Conservation (phyloP, 1,139 yeast genomes). For the Blastobotrys capitulatus region DNA sequence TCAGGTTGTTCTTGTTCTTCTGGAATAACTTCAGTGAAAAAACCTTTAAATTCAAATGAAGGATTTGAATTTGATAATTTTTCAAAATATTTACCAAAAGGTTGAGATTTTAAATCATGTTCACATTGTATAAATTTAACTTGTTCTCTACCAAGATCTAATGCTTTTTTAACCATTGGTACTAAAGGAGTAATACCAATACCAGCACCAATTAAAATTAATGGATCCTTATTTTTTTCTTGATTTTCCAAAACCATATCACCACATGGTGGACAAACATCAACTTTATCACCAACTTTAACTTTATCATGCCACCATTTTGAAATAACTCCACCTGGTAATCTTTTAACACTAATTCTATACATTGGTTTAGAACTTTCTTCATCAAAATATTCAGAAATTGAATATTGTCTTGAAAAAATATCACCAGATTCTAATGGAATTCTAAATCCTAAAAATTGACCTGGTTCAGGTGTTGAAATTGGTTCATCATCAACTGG, state of each 20-base stretch:
- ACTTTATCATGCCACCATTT: conserved; percentile 46
- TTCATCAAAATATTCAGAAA: conserved; percentile 35
- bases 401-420: conserved; percentile 46
- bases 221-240: conserved; percentile 29
- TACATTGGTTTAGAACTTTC: conserved; percentile 32
- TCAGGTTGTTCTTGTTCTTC: conserved; percentile 8
- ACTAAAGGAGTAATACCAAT: conserved; percentile 64
- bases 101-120: conserved; percentile 17
- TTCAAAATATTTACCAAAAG: conserved; percentile 19
- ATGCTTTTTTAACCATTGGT: conserved; percentile 43
- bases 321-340: conserved; percentile 51
- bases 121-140: conserved; percentile 24
- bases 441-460: conserved; percentile 53
- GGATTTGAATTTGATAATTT: conserved; percentile 15
- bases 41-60: conserved; percentile 18
- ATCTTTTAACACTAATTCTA: conserved; percentile 49
- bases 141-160: conserved; percentile 15
- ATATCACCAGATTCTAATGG: conserved; percentile 33
- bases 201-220: conserved; percentile 54
- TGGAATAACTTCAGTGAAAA: conserved; percentile 15
- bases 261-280: conserved; percentile 59
- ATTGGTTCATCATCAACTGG: conserved; percentile 43
- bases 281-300: conserved; percentile 45
- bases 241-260: conserved; percentile 40
- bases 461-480: conserved; percentile 47